Evolutionary conservation across 768 basidiomycete genomes (phyloP), one percentile per base, ranked within the genome.

Genomic region (Termitomyces sp.): DNA sequence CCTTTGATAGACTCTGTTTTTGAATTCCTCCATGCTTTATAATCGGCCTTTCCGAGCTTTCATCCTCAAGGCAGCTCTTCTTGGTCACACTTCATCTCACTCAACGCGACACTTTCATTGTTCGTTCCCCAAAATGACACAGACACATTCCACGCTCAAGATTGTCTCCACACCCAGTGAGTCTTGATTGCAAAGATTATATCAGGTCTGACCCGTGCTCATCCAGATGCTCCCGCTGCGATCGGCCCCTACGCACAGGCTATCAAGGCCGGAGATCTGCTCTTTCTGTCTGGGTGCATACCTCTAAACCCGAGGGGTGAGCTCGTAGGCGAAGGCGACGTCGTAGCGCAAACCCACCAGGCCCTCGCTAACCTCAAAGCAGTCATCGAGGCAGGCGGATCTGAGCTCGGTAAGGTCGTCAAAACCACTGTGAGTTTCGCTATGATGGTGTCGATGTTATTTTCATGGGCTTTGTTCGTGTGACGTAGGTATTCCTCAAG

Each of bases 251-350:
- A 96, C 75, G 86, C 85, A 1, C 91, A 96, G 76, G 95, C 87
- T 4, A 83, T 95, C 75, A 90, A 89, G 68, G 81, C 82, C 54
- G 90, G 90, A 53, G 85, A 91, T 65, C 81, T 94, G 59, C 83
- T 98, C 63, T 99, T 96, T 75, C 80, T 86, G 47, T 95, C 93
- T 2, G 96, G 96, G 49, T 90, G 87, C 69, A 89, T 98, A 67
- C 89, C 93, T 2, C 77, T 97, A 57, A 83, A 90, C 68, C 90
- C 94, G 33, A 85, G 85, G 13, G 86, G 84, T 73, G 76, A 86
- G 66, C 75, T 95, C 66, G 88, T 92, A 57, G 70, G 74, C 27
- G 87, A 87, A 24, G 91, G 91, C 15, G 58, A 63, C 50, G 80
- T 95, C 48, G 88, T 89, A 65, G 87, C 77, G 51, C 91, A 98